These are phyloP conservation scores for Fusarium pseudoanthophilum DNA, from an alignment of 2,329 filamentous ascomycete genomes.

Conservation along the genomic window DNA sequence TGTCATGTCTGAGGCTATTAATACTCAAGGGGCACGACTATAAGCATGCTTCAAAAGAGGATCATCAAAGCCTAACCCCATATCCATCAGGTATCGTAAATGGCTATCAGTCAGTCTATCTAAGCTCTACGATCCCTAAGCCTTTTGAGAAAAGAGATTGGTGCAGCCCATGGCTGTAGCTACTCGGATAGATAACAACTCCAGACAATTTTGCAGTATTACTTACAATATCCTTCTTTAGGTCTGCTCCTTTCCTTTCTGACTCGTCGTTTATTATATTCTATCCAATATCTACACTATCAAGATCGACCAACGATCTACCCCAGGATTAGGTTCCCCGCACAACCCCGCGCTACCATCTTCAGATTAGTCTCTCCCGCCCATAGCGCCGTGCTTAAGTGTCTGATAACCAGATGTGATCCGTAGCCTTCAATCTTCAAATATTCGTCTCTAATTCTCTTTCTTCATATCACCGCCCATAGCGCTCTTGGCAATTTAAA, in stretches of 20 bases:
- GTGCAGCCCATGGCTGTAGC: background rate
- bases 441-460: background rate
- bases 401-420: background rate
- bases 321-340: background rate
- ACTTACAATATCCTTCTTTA: background rate
- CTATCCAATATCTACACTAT: background rate
- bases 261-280: background rate
- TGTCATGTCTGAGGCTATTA: background rate
- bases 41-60: background rate
- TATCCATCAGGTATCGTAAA: background rate
- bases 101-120: background rate
- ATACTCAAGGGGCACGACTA: background rate
- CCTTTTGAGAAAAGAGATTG: background rate
- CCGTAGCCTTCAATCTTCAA: background rate
- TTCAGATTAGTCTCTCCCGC: background rate
- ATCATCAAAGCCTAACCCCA: background rate
- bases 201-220: background rate
- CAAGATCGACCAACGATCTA: background rate
- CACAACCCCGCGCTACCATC: background rate
- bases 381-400: background rate
- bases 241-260: background rate
- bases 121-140: background rate
- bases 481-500: background rate
- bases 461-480: background rate
- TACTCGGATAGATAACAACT: background rate